Conservation (phyloP, 2,329 filamentous ascomycete species). For the Penicillium janthinellum region DNA sequence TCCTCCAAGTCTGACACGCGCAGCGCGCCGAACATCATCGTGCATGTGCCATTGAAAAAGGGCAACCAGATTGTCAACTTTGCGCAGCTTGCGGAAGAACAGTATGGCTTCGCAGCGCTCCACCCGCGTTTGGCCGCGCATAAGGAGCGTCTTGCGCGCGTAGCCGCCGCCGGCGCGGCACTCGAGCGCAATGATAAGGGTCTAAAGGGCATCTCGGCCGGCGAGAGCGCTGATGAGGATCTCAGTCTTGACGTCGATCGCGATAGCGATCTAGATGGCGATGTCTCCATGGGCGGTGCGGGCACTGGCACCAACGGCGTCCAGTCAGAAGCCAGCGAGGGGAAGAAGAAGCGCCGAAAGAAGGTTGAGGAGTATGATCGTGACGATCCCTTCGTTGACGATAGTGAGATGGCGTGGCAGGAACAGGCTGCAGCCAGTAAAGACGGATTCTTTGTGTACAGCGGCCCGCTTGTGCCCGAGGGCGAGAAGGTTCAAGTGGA, state of each 20-base stretch:
- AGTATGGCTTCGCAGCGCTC: conserved; percentile 90
- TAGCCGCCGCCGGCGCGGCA: conserved; percentile 84
- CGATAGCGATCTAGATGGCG: conserved; percentile 57
- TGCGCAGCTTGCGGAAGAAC: conserved; percentile 87
- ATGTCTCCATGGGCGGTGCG: conserved; percentile 44
- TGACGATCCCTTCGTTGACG: conserved; percentile 74
- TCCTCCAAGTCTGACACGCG: conserved; percentile 45
- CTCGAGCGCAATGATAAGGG: conserved; percentile 73
- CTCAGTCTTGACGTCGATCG: conserved; percentile 90
- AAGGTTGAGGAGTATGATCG: conserved; percentile 69
- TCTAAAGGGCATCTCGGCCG: conserved; percentile 62
- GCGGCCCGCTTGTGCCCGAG: conserved; percentile 84
- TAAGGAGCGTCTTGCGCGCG: conserved; percentile 80
- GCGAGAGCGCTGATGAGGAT: conserved; percentile 76
- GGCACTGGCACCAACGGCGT: conserved; percentile 59
- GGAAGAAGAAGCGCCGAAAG: conserved; percentile 73
- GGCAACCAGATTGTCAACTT: conserved; percentile 95
- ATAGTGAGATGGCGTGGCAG: conserved; percentile 93
- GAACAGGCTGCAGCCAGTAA: conserved; percentile 91
- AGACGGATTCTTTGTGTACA: conserved; percentile 98
- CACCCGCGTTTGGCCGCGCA: conserved; percentile 90
- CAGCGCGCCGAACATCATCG: conserved; percentile 73
- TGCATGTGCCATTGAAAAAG: conserved; percentile 77
- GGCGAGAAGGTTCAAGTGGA: conserved; percentile 73
- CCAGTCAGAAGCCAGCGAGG: conserved; percentile 56